These are phyloP conservation scores for Physcia stellaris DNA, from an alignment of 495 filamentous ascomycete genomes.

Conservation along the genomic window DNA sequence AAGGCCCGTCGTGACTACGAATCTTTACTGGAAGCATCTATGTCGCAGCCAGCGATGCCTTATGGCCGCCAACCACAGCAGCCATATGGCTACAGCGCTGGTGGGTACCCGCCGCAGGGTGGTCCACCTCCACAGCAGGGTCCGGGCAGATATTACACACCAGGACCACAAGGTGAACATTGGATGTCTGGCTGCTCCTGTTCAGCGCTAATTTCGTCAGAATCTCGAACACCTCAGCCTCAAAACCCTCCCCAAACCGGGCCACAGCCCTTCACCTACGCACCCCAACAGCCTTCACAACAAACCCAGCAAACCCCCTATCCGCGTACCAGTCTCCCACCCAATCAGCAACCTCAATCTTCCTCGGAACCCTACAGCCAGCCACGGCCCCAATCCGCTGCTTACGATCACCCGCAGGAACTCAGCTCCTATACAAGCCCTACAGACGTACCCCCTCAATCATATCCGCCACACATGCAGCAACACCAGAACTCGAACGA, in stretches of 20 bases:
- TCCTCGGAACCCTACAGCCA: conserved; percentile 29
- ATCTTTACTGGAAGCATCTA: conserved; percentile 84
- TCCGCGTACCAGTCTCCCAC: conserved; percentile 27
- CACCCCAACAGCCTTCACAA: conserved; percentile 23
- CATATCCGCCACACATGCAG: conserved; percentile 26
- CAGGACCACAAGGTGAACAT: conserved; percentile 23
- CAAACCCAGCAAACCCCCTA: conserved; percentile 24
- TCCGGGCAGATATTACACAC: conserved; percentile 58
- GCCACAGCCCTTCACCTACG: conserved; percentile 22
- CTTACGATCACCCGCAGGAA: conserved; percentile 68
- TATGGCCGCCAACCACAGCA: conserved; percentile 52
- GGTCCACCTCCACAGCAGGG: conserved; percentile 47
- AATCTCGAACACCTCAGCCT: conserved; percentile 13
- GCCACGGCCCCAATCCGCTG: conserved; percentile 55
- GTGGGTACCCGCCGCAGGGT: conserved; percentile 30
- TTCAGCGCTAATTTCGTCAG: neutral
- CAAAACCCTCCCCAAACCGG: conserved; percentile 18
- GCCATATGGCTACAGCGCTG: conserved; percentile 47
- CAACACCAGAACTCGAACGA: conserved; percentile 22
- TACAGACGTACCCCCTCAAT: conserved; percentile 38
- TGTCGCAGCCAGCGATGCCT: conserved; percentile 72
- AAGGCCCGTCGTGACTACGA: conserved; percentile 96
- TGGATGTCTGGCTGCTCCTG: neutral
- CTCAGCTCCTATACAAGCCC: conserved; percentile 81
- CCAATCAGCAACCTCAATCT: conserved; percentile 23